These are phyloP conservation scores for Gillenia trifoliata DNA, from an alignment of 306 rosid species.

Conservation along the genomic window DNA sequence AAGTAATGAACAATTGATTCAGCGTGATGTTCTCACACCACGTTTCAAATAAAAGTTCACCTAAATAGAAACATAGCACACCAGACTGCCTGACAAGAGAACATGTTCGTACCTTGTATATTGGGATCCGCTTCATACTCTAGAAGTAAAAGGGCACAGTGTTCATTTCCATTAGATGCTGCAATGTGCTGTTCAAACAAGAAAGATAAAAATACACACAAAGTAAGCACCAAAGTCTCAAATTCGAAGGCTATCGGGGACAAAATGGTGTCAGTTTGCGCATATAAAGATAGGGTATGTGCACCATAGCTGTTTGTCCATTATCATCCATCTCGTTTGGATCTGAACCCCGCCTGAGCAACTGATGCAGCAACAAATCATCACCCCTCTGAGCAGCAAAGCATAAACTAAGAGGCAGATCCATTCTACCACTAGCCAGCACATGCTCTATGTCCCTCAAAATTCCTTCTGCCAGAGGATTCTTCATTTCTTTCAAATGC, in stretches of 20 bases:
- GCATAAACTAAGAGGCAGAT: slow-evolving; percentile 54
- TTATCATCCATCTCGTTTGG: slow-evolving; percentile 53
- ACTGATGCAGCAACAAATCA: slow-evolving; percentile 39
- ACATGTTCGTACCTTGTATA: slow-evolving; percentile 38
- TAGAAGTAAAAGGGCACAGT: slow-evolving; percentile 48
- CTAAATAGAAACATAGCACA: not conserved
- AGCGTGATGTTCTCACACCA: not conserved
- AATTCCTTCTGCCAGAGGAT: slow-evolving; percentile 41
- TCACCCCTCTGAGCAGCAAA: slow-evolving; percentile 60
- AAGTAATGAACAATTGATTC: not conserved
- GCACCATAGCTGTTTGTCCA: slow-evolving; percentile 63
- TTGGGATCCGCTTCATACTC: slow-evolving; percentile 61
- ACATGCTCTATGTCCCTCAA: slow-evolving; percentile 48
- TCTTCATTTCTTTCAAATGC: slow-evolving; percentile 38
- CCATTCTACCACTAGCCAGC: slow-evolving; percentile 54
- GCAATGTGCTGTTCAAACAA: slow-evolving; percentile 57
- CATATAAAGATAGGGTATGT: slow-evolving; percentile 4
- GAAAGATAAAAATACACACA: not conserved
- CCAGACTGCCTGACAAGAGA: not conserved
- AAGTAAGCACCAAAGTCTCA: not conserved
- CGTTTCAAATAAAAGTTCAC: no score
- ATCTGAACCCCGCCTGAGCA: slow-evolving; percentile 55
- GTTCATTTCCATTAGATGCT: slow-evolving; percentile 47
- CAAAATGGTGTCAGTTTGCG: not conserved
- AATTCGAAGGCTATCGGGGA: not conserved